These are phyloP conservation scores for Salix exigua DNA, from an alignment of 345 rosid genomes.

Conservation along the genomic window DNA sequence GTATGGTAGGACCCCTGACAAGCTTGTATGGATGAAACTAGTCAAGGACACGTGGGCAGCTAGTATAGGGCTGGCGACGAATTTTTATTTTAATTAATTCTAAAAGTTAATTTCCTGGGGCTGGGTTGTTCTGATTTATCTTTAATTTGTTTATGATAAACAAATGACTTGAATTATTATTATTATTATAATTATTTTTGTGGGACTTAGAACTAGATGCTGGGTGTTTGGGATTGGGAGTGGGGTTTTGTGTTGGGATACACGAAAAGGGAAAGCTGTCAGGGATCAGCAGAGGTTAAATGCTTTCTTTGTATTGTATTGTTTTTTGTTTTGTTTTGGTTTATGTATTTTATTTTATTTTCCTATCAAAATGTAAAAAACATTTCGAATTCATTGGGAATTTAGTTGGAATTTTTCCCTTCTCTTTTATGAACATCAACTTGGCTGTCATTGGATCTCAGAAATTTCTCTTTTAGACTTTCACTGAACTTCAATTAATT, in stretches of 20 bases:
- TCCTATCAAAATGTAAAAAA: no score
- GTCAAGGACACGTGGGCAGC: constrained; percentile 22
- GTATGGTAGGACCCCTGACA: constrained; percentile 10
- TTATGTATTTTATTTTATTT: no score
- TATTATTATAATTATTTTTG: background rate
- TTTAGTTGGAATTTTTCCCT: no score
- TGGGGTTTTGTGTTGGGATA: background rate
- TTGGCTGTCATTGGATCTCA: no score
- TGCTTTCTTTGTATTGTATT: background rate
- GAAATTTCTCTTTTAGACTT: no score
- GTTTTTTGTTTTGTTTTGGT: no score
- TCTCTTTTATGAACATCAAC: no score
- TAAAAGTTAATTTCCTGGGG: background rate
- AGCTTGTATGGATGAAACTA: constrained; percentile 1
- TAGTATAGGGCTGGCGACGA: constrained; percentile 13
- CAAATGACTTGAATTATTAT: no score
- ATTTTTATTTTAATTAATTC: no score
- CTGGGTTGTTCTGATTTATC: background rate
- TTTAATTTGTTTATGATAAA: background rate
- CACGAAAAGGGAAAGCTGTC: background rate
- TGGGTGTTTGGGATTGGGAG: constrained; percentile 6
- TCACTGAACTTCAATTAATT: no score
- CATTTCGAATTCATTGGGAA: no score
- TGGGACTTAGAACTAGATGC: background rate
- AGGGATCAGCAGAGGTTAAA: background rate